These are phyloP conservation scores for Cytospora piceae DNA, from an alignment of 2,329 filamentous ascomycete genomes.

Conservation along the genomic window DNA sequence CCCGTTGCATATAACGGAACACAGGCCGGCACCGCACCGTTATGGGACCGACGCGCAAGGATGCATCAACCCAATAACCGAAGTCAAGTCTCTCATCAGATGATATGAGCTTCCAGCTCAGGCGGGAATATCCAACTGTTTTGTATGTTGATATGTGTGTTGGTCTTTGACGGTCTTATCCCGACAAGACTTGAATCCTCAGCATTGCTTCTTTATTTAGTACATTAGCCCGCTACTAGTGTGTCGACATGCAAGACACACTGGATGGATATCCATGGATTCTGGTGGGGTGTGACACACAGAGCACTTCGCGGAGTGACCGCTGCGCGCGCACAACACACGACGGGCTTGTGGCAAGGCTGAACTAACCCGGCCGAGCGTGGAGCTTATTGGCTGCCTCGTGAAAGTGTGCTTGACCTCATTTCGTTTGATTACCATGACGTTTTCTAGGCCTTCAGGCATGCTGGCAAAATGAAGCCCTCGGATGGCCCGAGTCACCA, in stretches of 20 bases:
- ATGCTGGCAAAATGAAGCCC: background rate
- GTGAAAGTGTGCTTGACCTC: conserved; percentile 7
- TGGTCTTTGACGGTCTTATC: background rate
- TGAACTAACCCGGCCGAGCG: conserved; percentile 9
- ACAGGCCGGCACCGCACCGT: too few relatives aligned
- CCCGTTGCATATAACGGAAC: background rate
- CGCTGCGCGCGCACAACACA: background rate
- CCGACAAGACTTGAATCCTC: background rate
- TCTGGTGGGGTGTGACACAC: background rate
- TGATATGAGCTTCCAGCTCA: background rate
- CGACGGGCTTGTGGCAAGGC: conserved; percentile 23
- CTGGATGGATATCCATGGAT: background rate
- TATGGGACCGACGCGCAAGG: background rate
- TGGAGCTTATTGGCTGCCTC: conserved; percentile 24
- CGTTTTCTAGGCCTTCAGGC: conserved; percentile 7
- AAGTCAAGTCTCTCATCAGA: background rate
- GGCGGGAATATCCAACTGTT: background rate
- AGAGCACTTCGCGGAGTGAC: conserved; percentile 2
- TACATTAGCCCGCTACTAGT: background rate
- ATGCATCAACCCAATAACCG: background rate
- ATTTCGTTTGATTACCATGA: conserved; percentile 20
- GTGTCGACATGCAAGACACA: conserved; percentile 2
- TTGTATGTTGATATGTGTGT: background rate
- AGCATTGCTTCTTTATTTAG: background rate
- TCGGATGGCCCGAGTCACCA: background rate